A percentile compares a stretch with the other conserved stretches of the same genome.
phyloP scores from a whole-genome alignment of 495 filamentous ascomycete species.

The Aspergillus ellipticus region DNA sequence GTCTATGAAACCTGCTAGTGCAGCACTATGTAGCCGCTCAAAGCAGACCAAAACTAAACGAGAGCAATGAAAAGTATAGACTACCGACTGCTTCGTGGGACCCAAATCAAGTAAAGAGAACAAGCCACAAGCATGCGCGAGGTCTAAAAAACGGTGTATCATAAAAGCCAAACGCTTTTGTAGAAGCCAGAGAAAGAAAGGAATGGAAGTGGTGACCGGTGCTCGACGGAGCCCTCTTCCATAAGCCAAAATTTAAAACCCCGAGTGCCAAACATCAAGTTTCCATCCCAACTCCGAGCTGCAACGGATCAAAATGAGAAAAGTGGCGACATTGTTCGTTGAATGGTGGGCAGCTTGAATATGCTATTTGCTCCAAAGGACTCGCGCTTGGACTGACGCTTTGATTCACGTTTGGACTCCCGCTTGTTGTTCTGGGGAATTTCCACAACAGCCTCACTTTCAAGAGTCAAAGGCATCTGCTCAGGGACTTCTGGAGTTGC shows the following conservation, averaged over 20 bases:
- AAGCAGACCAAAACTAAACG: neutral
- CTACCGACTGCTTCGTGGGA: neutral
- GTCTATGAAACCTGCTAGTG: too few relatives aligned
- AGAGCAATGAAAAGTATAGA: neutral
- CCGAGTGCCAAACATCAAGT: too few relatives aligned
- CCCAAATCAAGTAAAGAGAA: neutral
- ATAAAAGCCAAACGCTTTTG: neutral
- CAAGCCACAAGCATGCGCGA: neutral
- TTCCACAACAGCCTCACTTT: neutral
- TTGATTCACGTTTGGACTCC: neutral
- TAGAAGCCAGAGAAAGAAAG: neutral
- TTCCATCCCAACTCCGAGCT: too few relatives aligned
- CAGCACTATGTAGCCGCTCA: too few relatives aligned
- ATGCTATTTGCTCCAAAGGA: neutral
- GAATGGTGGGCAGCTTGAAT: conserved; percentile 14
- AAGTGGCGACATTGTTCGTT: conserved; percentile 10
- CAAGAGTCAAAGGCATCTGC: neutral
- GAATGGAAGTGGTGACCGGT: neutral
- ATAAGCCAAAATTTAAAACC: too few relatives aligned
- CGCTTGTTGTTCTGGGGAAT: neutral
- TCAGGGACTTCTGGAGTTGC: neutral
- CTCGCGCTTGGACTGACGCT: neutral
- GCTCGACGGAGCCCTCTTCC: too few relatives aligned
- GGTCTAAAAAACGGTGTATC: neutral
- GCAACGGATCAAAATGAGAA: conserved; percentile 2